Evolutionary conservation across 768 basidiomycete species (phyloP), one percentile per base, ranked within the genome.

Genomic region (Tricholoma hemisulphureum): DNA sequence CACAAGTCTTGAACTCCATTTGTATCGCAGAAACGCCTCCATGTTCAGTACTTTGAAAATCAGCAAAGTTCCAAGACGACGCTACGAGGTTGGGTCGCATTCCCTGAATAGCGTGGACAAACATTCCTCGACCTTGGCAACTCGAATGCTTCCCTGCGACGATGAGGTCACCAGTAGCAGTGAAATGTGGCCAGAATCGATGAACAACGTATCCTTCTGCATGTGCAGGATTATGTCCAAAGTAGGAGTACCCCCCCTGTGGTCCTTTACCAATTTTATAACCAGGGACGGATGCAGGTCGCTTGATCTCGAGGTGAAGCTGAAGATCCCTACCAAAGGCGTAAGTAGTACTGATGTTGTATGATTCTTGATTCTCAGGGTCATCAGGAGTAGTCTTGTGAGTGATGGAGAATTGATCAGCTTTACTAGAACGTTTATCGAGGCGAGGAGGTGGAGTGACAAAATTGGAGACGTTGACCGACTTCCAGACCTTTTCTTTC

Each of bases 51-150:
- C 90, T 89, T 71, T 93, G 88, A 80, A 99, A 99, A 76, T 90
- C 81, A 26, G 79, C 88, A 75, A 98, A 99, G 77, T 98, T 98
- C 97, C 97, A 99, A 8, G 89, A 75, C 18, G 91, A 79, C 13
- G 97, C 97, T 65, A 97, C 85, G 56, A 93, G 82, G 73, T 99
- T 91, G 50, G 96, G 95, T 7, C 94, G 84, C 93, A 99, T 96
- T 71, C 96, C 97, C 70, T 98, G 96, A 70, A 98, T 97, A 45
- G 96, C 96, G 71, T 96, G 92, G 18, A 95, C 82, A 71, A 96
- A 86, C 89, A 94, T 91, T 26, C 93, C 92, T 34, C 81, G 75
- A 43, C 89, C 91, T 29, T 81, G 70, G 55, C 84, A 73, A 7
- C 76, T 50, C 55, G 76, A 73, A 6, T 87, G 87, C 57, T 83